These are phyloP conservation scores for Cordia subcordata DNA, from an alignment of 257 asterid species.

Conservation along the genomic window DNA sequence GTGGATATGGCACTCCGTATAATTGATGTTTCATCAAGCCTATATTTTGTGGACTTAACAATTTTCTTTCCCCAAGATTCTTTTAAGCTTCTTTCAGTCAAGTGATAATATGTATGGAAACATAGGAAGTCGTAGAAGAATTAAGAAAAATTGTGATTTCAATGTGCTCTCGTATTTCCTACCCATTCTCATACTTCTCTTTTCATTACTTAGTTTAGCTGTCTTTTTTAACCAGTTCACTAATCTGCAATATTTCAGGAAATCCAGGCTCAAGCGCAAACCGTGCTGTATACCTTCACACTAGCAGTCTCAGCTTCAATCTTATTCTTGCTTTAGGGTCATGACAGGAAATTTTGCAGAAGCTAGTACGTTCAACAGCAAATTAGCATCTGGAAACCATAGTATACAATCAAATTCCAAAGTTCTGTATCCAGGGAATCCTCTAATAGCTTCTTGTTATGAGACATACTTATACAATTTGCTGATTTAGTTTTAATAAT, in stretches of 20 bases:
- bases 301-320: conserved; percentile 33
- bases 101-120: too few species aligned
- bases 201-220: not conserved
- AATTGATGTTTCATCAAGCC: too few species aligned
- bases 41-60: too few species aligned
- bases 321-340: conserved; percentile 19
- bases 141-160: too few species aligned
- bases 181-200: not conserved
- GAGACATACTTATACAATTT: conserved; percentile 9
- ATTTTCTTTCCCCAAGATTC: too few species aligned
- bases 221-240: not conserved
- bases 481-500: conserved; percentile 17
- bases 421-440: not conserved
- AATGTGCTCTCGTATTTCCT: not conserved
- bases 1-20: too few species aligned
- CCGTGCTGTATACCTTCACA: conserved; percentile 25
- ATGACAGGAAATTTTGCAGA: not conserved
- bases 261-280: conserved; percentile 30
- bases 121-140: too few species aligned
- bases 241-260: conserved; percentile 46
- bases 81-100: too few species aligned
- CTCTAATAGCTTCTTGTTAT: conserved; percentile 4
- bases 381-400: conserved; percentile 10
- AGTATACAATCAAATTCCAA: conserved; percentile 11
- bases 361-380: conserved; percentile 5